phyloP scores from a whole-genome alignment of 306 rosid genomes.

The Neltuma alba region DNA sequence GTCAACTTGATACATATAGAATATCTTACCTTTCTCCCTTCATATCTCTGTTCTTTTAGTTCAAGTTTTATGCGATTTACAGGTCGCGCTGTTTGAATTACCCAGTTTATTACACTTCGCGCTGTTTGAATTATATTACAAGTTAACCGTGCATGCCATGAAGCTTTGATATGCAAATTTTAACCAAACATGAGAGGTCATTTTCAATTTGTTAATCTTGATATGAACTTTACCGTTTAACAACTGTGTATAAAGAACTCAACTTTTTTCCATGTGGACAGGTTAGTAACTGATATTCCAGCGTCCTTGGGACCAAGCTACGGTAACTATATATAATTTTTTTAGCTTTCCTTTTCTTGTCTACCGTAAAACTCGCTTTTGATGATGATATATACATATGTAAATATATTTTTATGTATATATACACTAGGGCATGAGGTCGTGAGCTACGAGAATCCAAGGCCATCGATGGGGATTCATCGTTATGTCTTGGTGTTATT shows the following conservation, averaged over 20 bases:
- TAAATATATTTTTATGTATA: no score
- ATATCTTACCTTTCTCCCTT: neutral
- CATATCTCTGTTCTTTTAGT: neutral
- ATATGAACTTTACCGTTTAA: neutral
- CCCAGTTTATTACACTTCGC: no score
- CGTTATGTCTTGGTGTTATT: conserved; percentile 60
- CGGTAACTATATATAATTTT: conserved; percentile 39
- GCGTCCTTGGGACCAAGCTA: conserved; percentile 66
- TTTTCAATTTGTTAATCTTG: neutral
- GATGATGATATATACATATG: neutral
- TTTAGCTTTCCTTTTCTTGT: neutral
- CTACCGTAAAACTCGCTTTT: neutral
- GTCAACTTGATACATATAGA: neutral
- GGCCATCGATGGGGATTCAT: conserved; percentile 72
- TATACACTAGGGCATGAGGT: conserved; percentile 51
- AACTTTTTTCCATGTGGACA: neutral
- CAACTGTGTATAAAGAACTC: neutral
- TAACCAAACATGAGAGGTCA: neutral
- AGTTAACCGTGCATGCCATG: no score
- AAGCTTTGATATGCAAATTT: no score
- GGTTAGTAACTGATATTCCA: conserved; percentile 85
- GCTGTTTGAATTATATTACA: no score
- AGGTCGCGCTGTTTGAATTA: no score
- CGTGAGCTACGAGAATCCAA: conserved; percentile 67
- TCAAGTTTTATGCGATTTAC: neutral